Base-by-base conservation (phyloP, 2,329 filamentous ascomycete species). In the Massarina eburnea region DNA sequence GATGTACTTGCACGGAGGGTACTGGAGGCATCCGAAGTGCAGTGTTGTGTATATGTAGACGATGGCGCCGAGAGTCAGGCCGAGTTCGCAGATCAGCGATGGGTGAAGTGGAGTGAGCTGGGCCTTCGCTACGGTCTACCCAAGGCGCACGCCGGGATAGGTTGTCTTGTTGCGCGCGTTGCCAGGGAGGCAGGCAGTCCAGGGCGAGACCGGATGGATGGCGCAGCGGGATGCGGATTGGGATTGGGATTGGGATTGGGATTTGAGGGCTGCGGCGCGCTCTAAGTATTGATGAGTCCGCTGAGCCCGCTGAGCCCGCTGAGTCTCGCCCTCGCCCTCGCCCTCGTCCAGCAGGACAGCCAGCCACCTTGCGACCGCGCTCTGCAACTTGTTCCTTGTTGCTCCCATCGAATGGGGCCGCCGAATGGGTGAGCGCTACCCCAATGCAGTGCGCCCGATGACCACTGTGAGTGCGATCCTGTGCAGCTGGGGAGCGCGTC, bases 401-500 rank as follows among this genome's bases (percentile, higher is more conserved):
- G 35, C 27, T 15, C 18, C 18, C 26, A 26, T 26, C 51, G 41
- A 53, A 53, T 48, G 35, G 33, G 33, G 36, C 21, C 8, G 8
- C 15, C 21, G 36, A 22, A 30, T 21, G 35, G 47, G 14, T 19
- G 29, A 43, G 39, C n/a, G 38, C 43, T 26, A 47, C 26, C 46
- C 43, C 24, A 30, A 41, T 47, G 39, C 30, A 45, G 43, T 21
- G 35, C 30, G 22, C 46, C 47, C 45, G 43, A 49, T 52, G 46
- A 39, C 41, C 43, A 39, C 51, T 41, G 10, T 24, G 39, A 12
- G 33, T 36, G 32, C 49, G 51, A 53, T 53, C 41, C 40, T 39
- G 39, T 51, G 52, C 50, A 49, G 45, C 45, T 18, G 41, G 4
- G 33, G n/a, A 52, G 48, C 51, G 48, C 41, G 15, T 51, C 41